Evolutionary conservation across 371 early-diverging fungal species (phyloP).

Genomic region (Saksenaea vasiformis): DNA sequence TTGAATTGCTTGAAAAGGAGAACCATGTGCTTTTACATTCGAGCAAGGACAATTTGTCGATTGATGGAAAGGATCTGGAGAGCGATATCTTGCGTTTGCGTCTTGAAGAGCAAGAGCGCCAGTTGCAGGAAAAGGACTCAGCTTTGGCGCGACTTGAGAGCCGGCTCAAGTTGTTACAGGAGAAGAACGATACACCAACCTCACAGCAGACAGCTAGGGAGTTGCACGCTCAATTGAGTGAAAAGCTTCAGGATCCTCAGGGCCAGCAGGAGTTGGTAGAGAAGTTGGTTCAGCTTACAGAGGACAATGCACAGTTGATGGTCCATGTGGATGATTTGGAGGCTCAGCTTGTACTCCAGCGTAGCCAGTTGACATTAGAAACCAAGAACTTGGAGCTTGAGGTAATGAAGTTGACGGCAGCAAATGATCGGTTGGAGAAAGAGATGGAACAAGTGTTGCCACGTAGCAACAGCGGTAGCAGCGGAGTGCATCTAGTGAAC

Average conservation of each 20-base stretch:
- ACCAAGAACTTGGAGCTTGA: conserved; percentile 46
- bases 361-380: conserved; percentile 37
- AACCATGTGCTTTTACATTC: conserved; percentile 11
- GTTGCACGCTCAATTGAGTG: conserved; percentile 9
- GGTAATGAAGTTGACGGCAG: conserved; percentile 44
- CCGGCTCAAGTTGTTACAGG: neutral
- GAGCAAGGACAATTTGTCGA: conserved; percentile 3
- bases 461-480: conserved; percentile 17
- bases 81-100: neutral
- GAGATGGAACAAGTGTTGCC: conserved; percentile 51
- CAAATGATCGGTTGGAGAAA: conserved; percentile 51
- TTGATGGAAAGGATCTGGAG: neutral
- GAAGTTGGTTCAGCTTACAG: conserved; percentile 28
- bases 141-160: neutral
- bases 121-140: neutral
- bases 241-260: conserved; percentile 8
- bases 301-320: conserved; percentile 40
- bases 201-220: neutral
- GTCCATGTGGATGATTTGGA: conserved; percentile 41
- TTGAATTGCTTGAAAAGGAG: conserved; percentile 19
- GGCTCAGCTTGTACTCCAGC: conserved; percentile 40
- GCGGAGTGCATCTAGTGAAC: neutral
- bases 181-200: neutral
- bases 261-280: conserved; percentile 26
- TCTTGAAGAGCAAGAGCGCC: neutral